Percentiles rank a stretch among this genome's conserved stretches.
Evolutionary conservation across 352 stramenopile genomes (phyloP).

Genomic region (Globisporangium paddicum): DNA sequence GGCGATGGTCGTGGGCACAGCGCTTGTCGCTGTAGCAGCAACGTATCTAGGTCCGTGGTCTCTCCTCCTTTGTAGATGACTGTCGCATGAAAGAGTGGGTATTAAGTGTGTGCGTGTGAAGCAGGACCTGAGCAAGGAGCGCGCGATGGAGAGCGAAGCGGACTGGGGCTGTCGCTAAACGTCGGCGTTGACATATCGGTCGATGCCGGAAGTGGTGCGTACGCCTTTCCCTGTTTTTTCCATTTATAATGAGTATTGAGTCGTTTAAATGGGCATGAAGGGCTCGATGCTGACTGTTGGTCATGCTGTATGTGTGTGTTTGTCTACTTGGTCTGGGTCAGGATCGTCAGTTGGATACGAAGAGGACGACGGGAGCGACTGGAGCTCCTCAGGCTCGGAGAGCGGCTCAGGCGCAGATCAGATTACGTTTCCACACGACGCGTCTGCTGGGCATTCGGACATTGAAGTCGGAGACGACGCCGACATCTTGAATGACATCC

Average conservation of each 20-base stretch:
- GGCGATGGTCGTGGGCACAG: not conserved
- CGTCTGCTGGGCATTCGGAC: not conserved
- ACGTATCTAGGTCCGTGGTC: not conserved
- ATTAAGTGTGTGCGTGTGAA: not conserved
- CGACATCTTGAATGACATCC: not conserved
- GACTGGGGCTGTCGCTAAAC: not conserved
- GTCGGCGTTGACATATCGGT: not conserved
- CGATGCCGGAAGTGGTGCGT: slow-evolving; percentile 13
- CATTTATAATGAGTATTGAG: no score
- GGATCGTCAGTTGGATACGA: slow-evolving; percentile 6
- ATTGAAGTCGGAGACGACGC: slow-evolving; percentile 1
- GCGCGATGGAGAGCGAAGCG: not conserved
- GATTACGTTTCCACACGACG: slow-evolving; percentile 1
- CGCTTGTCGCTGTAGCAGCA: slow-evolving; percentile 10
- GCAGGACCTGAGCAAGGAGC: not conserved
- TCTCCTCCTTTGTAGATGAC: not conserved
- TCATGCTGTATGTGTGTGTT: no score
- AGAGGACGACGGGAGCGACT: not conserved
- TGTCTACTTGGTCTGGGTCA: not conserved
- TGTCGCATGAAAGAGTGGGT: not conserved
- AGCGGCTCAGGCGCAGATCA: slow-evolving; percentile 1
- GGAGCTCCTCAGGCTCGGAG: not conserved
- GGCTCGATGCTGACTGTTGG: not conserved
- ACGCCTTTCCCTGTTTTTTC: not conserved
- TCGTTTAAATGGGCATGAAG: not conserved